A percentile compares a stretch with the other conserved stretches of the same genome.
Evolutionary conservation across 2,329 filamentous ascomycete genomes (phyloP).

Genomic region (Verticillium klebahnii): DNA sequence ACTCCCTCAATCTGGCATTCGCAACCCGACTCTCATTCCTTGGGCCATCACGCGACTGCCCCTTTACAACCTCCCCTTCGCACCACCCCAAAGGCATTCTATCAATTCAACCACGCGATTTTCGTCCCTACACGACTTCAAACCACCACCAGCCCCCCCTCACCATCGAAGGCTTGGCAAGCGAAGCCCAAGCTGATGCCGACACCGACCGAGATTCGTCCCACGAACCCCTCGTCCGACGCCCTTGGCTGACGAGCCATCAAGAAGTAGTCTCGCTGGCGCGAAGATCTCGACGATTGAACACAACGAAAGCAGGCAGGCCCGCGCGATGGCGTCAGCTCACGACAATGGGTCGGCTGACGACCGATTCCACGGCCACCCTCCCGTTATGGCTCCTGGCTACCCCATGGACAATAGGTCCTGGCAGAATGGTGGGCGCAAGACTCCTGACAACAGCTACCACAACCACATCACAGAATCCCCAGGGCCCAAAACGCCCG

Average conservation of each 20-base stretch:
- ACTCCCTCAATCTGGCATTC: not conserved
- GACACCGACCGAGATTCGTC: slow-evolving; percentile 8
- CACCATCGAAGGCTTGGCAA: not conserved
- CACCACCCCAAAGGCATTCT: not conserved
- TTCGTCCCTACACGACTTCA: not conserved
- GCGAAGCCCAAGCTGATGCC: slow-evolving; percentile 12
- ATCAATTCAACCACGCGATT: not conserved
- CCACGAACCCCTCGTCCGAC: slow-evolving; percentile 10
- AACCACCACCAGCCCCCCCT: not conserved
- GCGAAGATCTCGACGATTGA: slow-evolving; percentile 11
- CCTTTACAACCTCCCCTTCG: not conserved
- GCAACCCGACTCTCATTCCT: not conserved
- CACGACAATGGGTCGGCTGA: slow-evolving; percentile 36
- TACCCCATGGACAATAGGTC: slow-evolving; percentile 23
- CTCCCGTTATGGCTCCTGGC: slow-evolving; percentile 22
- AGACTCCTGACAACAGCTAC: slow-evolving; percentile 31
- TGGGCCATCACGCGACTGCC: slow-evolving; percentile 1
- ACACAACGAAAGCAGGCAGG: slow-evolving; percentile 2
- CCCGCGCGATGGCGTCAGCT: slow-evolving; percentile 36
- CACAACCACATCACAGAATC: slow-evolving; percentile 28
- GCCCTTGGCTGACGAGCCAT: slow-evolving; percentile 13
- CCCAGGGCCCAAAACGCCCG: slow-evolving; percentile 21
- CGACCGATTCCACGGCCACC: slow-evolving; percentile 28
- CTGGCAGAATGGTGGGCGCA: slow-evolving; percentile 31
- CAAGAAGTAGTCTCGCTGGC: slow-evolving; percentile 4